Percentiles rank a stretch among this genome's conserved stretches.
These are phyloP conservation scores for Clonostachys byssicola DNA, from an alignment of 2,329 filamentous ascomycete species.

Conservation along the genomic window DNA sequence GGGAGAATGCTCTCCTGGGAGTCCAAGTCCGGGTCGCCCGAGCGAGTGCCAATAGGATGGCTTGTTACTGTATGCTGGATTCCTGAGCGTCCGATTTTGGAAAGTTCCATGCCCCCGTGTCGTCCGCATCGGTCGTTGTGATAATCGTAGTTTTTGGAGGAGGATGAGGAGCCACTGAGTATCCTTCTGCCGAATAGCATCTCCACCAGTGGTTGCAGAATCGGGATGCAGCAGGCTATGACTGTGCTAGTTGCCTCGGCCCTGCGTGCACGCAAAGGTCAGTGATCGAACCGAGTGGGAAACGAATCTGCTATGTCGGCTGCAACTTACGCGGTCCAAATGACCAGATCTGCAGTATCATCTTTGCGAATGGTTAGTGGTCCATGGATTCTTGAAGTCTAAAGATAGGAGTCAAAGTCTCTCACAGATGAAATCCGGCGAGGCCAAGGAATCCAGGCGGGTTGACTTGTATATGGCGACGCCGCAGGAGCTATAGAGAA, in stretches of 20 bases:
- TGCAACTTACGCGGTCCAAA: constrained; percentile 35
- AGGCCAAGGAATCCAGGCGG: constrained; percentile 19
- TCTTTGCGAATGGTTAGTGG: not conserved
- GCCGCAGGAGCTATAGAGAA: constrained; percentile 9
- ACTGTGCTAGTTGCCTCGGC: constrained; percentile 26
- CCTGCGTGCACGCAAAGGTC: constrained; percentile 6
- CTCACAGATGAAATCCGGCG: constrained; percentile 10
- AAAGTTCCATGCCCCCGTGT: too few relatives aligned
- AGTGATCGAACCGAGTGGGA: not conserved
- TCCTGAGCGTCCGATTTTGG: too few relatives aligned
- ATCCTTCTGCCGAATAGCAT: too few relatives aligned
- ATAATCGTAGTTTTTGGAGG: too few relatives aligned
- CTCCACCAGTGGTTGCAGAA: constrained; percentile 20
- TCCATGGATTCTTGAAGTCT: too few relatives aligned
- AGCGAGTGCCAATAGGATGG: too few relatives aligned
- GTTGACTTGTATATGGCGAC: constrained; percentile 27
- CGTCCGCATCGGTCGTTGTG: too few relatives aligned
- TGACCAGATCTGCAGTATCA: constrained; percentile 19
- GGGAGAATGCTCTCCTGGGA: too few relatives aligned
- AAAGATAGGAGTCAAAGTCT: too few relatives aligned
- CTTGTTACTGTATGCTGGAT: too few relatives aligned
- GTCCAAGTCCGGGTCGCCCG: too few relatives aligned
- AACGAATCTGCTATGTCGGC: not conserved
- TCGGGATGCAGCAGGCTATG: constrained; percentile 26
- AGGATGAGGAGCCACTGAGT: too few relatives aligned